phyloP scores from a whole-genome alignment of 305 asterid species.

The Fraxinus sp. region DNA sequence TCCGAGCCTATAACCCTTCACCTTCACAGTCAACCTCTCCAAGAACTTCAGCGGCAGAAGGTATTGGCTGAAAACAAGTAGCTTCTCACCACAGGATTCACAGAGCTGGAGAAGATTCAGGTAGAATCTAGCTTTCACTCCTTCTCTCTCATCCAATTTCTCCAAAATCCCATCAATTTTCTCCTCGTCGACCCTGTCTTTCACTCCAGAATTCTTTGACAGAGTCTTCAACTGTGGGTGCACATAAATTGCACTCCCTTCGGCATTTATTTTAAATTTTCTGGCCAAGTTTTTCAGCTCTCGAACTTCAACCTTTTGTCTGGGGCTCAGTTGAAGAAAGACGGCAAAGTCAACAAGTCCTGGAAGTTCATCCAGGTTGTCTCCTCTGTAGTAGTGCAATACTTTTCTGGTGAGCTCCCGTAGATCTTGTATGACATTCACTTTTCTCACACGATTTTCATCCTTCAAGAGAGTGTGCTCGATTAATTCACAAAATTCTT shows the following conservation, averaged over 20 bases:
- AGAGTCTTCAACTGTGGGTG: constrained; percentile 73
- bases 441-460: constrained; percentile 68
- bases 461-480: constrained; percentile 80
- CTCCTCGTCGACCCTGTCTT: constrained; percentile 76
- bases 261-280: constrained; percentile 69
- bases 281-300: constrained; percentile 43
- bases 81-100: constrained; percentile 76
- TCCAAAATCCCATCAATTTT: constrained; percentile 65
- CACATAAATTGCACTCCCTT: constrained; percentile 86
- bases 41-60: constrained; percentile 81
- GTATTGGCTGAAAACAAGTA: constrained; percentile 86
- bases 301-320: constrained; percentile 55
- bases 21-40: constrained; percentile 65
- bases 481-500: constrained; percentile 72
- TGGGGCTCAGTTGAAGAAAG: constrained; percentile 59
- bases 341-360: constrained; percentile 88
- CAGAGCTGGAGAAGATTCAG: constrained; percentile 86
- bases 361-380: constrained; percentile 90
- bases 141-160: constrained; percentile 60
- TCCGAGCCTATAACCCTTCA: constrained; percentile 64
- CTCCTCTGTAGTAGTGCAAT: constrained; percentile 91
- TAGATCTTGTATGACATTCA: constrained; percentile 74
- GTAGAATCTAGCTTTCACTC: constrained; percentile 81
- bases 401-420: constrained; percentile 84
- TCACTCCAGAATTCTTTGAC: constrained; percentile 53